These are phyloP conservation scores for Entophlyctis luteolus DNA, from an alignment of 192 early-diverging fungal genomes.

Conservation along the genomic window DNA sequence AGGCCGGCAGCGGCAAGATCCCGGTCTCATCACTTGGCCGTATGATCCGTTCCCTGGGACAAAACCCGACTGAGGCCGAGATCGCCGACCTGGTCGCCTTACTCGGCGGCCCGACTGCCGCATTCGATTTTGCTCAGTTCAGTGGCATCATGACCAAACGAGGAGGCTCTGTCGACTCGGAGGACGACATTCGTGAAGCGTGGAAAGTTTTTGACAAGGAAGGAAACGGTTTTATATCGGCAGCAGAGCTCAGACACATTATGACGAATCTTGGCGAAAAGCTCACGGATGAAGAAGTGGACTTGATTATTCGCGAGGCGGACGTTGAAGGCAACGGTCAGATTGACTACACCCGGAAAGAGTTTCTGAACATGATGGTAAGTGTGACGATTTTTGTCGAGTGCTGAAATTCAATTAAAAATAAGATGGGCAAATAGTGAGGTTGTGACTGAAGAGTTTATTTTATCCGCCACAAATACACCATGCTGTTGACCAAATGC, in stretches of 20 bases:
- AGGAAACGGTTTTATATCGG: slow-evolving; percentile 87
- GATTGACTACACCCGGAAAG: slow-evolving; percentile 87
- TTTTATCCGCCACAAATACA: no score
- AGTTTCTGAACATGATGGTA: slow-evolving; percentile 77
- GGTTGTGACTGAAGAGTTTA: no score
- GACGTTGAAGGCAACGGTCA: slow-evolving; percentile 83
- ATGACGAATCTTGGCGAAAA: slow-evolving; percentile 92
- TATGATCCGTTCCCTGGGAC: slow-evolving; percentile 91
- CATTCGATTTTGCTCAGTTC: slow-evolving; percentile 92
- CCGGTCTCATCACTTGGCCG: slow-evolving; percentile 91
- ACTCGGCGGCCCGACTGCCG: slow-evolving; percentile 91
- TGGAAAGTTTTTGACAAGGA: slow-evolving; percentile 99
- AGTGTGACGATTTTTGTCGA: no score
- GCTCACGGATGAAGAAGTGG: slow-evolving; percentile 74
- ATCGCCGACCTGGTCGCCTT: slow-evolving; percentile 96
- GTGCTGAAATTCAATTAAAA: no score
- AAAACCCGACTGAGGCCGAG: slow-evolving; percentile 93
- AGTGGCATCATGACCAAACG: slow-evolving; percentile 90
- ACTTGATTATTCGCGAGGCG: slow-evolving; percentile 54
- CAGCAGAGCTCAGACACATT: slow-evolving; percentile 86
- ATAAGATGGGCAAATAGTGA: no score
- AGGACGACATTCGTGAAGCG: slow-evolving; percentile 92
- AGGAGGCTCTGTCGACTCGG: slow-evolving; percentile 79
- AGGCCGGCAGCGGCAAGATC: slow-evolving; percentile 93
- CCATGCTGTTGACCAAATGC: no score